phyloP scores from a whole-genome alignment of 2,329 filamentous ascomycete species.

The Hypoxylon sp. region DNA sequence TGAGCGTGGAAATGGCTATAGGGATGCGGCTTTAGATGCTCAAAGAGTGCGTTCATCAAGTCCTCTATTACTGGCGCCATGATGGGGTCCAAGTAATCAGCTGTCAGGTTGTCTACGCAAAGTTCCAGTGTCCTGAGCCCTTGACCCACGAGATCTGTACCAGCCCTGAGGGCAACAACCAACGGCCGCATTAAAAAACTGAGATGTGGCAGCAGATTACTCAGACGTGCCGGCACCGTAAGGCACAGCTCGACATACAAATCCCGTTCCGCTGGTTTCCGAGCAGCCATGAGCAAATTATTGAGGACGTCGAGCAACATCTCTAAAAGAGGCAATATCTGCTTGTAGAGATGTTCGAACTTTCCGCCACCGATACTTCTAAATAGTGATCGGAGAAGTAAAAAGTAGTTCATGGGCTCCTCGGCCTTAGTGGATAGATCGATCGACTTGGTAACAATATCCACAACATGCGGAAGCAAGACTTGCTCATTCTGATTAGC shows the following conservation, averaged over 20 bases:
- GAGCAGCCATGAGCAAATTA: slow-evolving; percentile 89
- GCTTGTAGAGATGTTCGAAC: slow-evolving; percentile 98
- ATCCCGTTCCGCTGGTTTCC: slow-evolving; percentile 91
- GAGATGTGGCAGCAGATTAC: slow-evolving; percentile 93
- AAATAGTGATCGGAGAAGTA: slow-evolving; percentile 92
- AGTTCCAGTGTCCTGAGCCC: slow-evolving; percentile 93
- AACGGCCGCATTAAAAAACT: slow-evolving; percentile 97
- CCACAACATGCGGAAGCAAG: slow-evolving; percentile 93
- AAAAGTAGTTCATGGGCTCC: slow-evolving; percentile 98
- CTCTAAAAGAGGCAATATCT: slow-evolving; percentile 94
- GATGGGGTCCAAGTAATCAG: slow-evolving; percentile 97
- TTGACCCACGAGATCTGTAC: slow-evolving; percentile 94
- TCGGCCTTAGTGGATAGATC: slow-evolving; percentile 95
- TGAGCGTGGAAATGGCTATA: slow-evolving; percentile 99
- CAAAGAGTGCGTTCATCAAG: slow-evolving; percentile 96
- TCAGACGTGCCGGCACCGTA: slow-evolving; percentile 93
- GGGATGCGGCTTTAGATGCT: slow-evolving; percentile 92
- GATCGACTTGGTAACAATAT: slow-evolving; percentile 97
- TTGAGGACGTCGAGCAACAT: slow-evolving; percentile 99
- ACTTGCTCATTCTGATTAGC: slow-evolving; percentile 96
- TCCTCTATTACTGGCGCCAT: slow-evolving; percentile 99
- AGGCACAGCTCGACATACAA: slow-evolving; percentile 97
- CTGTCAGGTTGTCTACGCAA: slow-evolving; percentile 97
- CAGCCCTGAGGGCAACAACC: slow-evolving; percentile 93
- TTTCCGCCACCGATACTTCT: slow-evolving; percentile 96